These are phyloP conservation scores for Aureobasidium sp. DNA, from an alignment of 2,329 filamentous ascomycete genomes.

Conservation along the genomic window DNA sequence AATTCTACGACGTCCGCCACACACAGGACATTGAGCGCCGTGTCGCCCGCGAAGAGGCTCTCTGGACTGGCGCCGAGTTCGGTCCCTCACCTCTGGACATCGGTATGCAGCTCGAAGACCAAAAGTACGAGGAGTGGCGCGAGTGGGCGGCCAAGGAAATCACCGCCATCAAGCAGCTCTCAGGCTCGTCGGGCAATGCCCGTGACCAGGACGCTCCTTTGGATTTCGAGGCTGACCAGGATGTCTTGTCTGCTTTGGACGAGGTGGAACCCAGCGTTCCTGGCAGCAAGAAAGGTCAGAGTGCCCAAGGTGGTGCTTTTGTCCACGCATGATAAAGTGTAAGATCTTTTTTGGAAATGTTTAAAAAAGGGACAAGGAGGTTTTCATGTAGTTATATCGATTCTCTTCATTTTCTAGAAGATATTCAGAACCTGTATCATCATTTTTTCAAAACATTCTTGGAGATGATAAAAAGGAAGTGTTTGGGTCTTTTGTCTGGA, in stretches of 20 bases:
- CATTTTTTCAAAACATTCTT: background rate
- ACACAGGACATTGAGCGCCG: conserved; percentile 73
- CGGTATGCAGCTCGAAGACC: conserved; percentile 74
- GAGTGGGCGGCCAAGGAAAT: conserved; percentile 57
- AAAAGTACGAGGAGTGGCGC: conserved; percentile 78
- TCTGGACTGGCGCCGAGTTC: conserved; percentile 80
- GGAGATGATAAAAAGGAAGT: background rate
- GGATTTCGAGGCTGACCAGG: conserved; percentile 24
- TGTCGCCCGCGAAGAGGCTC: conserved; percentile 80
- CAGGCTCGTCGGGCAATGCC: conserved; percentile 22
- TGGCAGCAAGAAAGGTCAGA: conserved; percentile 24
- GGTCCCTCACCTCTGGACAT: conserved; percentile 67
- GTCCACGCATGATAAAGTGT: conserved; percentile 24
- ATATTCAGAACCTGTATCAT: background rate
- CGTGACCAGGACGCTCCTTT: conserved; percentile 32
- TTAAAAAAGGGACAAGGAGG: background rate
- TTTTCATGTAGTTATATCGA: conserved; percentile 6
- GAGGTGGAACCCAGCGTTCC: conserved; percentile 27
- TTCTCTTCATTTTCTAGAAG: background rate
- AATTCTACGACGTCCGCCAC: conserved; percentile 83
- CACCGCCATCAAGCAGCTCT: conserved; percentile 38
- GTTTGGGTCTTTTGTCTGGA: background rate
- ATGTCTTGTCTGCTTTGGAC: conserved; percentile 25
- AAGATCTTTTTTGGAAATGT: background rate
- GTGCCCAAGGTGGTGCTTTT: conserved; percentile 29